Evolutionary conservation across 1,139 yeast species (phyloP), one percentile per base, ranked within the genome.

Genomic region (Saccharomyces hybrid): DNA sequence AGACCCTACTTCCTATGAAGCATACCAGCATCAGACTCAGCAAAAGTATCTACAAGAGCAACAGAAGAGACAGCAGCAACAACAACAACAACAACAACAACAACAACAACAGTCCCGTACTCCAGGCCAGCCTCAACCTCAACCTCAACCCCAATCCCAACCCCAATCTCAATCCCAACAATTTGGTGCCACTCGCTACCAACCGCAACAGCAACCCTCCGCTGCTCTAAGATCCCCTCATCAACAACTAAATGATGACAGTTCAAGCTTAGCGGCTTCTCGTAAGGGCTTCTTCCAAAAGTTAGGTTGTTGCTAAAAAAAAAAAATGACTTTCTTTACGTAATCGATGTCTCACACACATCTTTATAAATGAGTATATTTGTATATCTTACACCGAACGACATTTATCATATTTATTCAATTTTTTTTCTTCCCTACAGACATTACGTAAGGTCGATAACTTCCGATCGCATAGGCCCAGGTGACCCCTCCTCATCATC

Each of bases 251-350:
- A 56, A 63, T 50, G 63, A 56, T 26, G 59, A 62, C 47, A 69
- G 65, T 27, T 61, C 65, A 25, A 55, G 55, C 25, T 60, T 64
- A 13, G 41, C 55, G 4, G 58, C 55, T 23, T 59, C 72, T 13
- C 66, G 64, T 25, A 70, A 68, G 54, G 76, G 76, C 0, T 73
- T 71, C 60, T 71, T 73, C 56, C 60, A 71, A 41, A 73, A 71
- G 56, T 48, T 73, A 31, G 70, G 71, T 23, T 73, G 76, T 59
- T 73, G 76, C 60, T 66, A 65, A 51, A 20, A 32, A 38, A 2
- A 20, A 13, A 38, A 38, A 16, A 20, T 1, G 44, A 38, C 26
- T 20, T 38, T 38, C 16, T 20, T 9, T 38, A 13, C 25, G n/a
- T 8, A 13, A 38, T 5, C 11, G 7, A 8, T 8, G 44, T 38